phyloP scores from a whole-genome alignment of 352 stramenopile genomes.

The Phytophthora megakarya region DNA sequence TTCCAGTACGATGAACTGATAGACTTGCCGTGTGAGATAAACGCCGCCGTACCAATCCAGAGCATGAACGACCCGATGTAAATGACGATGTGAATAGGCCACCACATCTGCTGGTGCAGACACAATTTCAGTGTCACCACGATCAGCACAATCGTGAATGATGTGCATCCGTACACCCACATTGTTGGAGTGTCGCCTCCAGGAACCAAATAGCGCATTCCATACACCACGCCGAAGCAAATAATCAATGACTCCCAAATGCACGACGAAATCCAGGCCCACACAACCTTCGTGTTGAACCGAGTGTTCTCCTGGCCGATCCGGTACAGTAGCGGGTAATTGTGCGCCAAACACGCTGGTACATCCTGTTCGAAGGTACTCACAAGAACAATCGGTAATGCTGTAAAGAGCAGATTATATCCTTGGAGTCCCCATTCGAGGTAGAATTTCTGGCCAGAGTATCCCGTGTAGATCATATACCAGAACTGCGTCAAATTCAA shows the following conservation, averaged over 20 bases:
- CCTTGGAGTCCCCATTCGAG: conserved; percentile 86
- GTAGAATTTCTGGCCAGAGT: conserved; percentile 88
- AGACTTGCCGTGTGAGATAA: conserved; percentile 77
- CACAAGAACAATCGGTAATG: conserved; percentile 83
- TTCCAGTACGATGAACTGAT: conserved; percentile 86
- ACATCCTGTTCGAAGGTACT: conserved; percentile 89
- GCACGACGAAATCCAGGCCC: conserved; percentile 82
- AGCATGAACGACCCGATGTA: conserved; percentile 71
- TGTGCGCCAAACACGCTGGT: conserved; percentile 61
- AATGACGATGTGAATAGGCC: conserved; percentile 69
- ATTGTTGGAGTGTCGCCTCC: conserved; percentile 91
- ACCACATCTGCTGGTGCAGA: conserved; percentile 88
- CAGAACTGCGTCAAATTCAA: conserved; percentile 95
- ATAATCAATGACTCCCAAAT: conserved; percentile 87
- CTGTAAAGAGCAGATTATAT: conserved; percentile 91
- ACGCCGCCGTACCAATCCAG: conserved; percentile 72
- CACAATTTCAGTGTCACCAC: conserved; percentile 96
- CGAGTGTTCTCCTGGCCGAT: conserved; percentile 84
- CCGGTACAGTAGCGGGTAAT: conserved; percentile 82
- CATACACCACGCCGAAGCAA: conserved; percentile 82
- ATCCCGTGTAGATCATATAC: conserved; percentile 93
- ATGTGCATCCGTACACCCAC: conserved; percentile 93
- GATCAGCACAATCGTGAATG: conserved; percentile 94
- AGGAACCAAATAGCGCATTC: conserved; percentile 77
- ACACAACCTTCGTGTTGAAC: conserved; percentile 88